Conservation (phyloP, 805 yeast genomes). For the Teunomyces pallodes region DNA sequence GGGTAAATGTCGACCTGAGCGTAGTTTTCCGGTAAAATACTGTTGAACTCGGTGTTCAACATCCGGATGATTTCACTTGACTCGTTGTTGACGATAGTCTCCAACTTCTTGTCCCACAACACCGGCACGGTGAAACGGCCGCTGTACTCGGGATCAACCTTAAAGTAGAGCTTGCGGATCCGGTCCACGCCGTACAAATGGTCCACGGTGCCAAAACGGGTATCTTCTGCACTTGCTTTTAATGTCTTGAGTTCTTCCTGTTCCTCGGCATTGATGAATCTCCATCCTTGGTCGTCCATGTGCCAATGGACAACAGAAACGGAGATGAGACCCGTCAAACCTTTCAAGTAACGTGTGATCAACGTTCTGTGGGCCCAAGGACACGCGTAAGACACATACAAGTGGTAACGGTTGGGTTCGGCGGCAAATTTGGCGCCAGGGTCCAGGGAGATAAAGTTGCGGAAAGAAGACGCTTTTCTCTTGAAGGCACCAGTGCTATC, state of each 20-base stretch:
- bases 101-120: constrained; percentile 80
- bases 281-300: constrained; percentile 88
- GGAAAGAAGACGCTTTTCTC: constrained; percentile 54
- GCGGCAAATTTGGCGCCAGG: constrained; percentile 67
- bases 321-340: constrained; percentile 54
- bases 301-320: constrained; percentile 88
- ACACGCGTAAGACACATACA: constrained; percentile 85
- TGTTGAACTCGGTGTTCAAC: constrained; percentile 71
- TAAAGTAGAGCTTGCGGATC: constrained; percentile 68
- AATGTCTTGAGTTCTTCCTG: constrained; percentile 40
- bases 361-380: constrained; percentile 95
- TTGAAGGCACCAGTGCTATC: constrained; percentile 54
- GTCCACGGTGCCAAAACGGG: constrained; percentile 32
- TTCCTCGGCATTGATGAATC: constrained; percentile 57
- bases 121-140: constrained; percentile 94
- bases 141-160: constrained; percentile 68
- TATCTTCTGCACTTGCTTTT: constrained; percentile 29
- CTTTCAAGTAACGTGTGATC: constrained; percentile 71
- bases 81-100: constrained; percentile 89
- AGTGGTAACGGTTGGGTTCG: constrained; percentile 78
- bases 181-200: constrained; percentile 56
- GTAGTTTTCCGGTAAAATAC: constrained; percentile 47
- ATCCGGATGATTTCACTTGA: constrained; percentile 86
- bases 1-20: constrained; percentile 66
- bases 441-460: constrained; percentile 57